Conservation (phyloP, 768 basidiomycete genomes). For the Lyophyllum semitale region DNA sequence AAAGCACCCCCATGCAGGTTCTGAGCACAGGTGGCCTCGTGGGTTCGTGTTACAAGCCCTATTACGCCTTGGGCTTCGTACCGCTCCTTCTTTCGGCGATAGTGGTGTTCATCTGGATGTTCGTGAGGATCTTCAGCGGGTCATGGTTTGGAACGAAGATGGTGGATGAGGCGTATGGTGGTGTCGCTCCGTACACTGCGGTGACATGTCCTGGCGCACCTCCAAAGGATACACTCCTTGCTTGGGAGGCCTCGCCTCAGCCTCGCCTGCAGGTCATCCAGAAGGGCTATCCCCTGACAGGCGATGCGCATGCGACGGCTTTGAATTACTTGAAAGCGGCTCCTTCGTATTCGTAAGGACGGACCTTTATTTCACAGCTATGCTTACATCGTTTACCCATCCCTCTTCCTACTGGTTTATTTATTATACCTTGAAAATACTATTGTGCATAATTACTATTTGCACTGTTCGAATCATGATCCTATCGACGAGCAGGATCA, state of each 20-base stretch:
- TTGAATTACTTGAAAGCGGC: constrained; percentile 9
- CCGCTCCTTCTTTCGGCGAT: constrained; percentile 14
- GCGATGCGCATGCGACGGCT: constrained; percentile 6
- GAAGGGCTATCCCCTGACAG: constrained; percentile 7
- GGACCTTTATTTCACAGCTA: not conserved
- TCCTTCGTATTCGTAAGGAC: not conserved
- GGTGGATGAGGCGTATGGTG: constrained; percentile 6
- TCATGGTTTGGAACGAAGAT: constrained; percentile 2
- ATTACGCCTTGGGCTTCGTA: constrained; percentile 16
- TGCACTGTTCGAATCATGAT: no score
- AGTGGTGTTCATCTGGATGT: constrained; percentile 11
- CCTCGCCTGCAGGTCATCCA: constrained; percentile 7
- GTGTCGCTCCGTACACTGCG: constrained; percentile 1
- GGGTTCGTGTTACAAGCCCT: constrained; percentile 18
- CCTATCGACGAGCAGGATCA: no score
- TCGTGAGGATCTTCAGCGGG: not conserved
- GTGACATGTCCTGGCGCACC: not conserved
- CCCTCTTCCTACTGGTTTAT: not conserved
- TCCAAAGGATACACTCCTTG: constrained; percentile 3
- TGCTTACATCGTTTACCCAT: not conserved
- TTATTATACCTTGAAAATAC: no score
- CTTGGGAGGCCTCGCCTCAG: constrained; percentile 8
- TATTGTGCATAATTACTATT: not conserved
- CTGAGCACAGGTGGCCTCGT: constrained; percentile 17
- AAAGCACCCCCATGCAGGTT: constrained; percentile 9